A percentile compares a stretch with the other conserved stretches of the same genome.
Evolutionary conservation across 2,329 filamentous ascomycete genomes (phyloP).

Genomic region (Zasmidium angulare): DNA sequence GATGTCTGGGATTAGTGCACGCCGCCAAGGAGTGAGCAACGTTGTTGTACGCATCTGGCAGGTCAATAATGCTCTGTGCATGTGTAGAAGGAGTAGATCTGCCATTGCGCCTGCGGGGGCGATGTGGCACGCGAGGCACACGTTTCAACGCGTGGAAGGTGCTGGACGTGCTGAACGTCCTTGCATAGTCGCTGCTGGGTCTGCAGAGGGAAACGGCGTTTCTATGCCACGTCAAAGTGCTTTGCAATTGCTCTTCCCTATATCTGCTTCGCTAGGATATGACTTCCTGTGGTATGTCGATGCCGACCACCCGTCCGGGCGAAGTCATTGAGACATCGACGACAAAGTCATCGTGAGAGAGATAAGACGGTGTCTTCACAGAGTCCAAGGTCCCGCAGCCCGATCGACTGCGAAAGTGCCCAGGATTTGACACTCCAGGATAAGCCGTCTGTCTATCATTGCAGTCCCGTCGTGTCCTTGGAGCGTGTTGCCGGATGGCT

Average conservation of each 20-base stretch:
- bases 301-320: too few relatives aligned
- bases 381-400: not conserved
- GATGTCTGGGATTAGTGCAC: not conserved
- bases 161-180: not conserved
- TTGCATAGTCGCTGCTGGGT: too few relatives aligned
- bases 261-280: too few relatives aligned
- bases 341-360: too few relatives aligned
- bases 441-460: not conserved
- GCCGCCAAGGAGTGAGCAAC: not conserved
- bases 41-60: not conserved
- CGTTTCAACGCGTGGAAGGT: not conserved
- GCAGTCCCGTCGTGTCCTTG: not conserved
- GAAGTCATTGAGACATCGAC: too few relatives aligned
- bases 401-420: not conserved
- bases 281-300: too few relatives aligned
- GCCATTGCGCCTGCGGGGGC: not conserved
- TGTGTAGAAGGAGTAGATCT: not conserved
- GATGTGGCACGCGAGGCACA: not conserved
- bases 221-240: too few relatives aligned
- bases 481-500: not conserved
- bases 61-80: too few relatives aligned
- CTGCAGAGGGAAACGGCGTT: too few relatives aligned
- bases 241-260: too few relatives aligned
- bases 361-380: not conserved
- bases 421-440: not conserved